These are phyloP conservation scores for Gossypium sturtianum DNA, from an alignment of 345 rosid species.

Conservation along the genomic window DNA sequence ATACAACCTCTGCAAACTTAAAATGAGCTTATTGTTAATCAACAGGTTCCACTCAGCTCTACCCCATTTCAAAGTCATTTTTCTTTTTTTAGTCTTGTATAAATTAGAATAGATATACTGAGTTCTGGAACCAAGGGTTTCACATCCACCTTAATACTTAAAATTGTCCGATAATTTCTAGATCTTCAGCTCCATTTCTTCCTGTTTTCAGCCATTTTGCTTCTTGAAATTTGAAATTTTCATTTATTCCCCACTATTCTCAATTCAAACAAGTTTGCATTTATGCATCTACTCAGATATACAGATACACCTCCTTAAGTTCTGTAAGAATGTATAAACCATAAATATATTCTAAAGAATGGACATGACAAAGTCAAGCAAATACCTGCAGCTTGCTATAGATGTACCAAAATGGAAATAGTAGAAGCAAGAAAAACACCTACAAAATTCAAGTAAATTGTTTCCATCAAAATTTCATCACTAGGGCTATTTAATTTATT, in stretches of 20 bases:
- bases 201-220: not conserved
- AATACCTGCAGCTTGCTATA: conserved; percentile 88
- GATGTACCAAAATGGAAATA: conserved; percentile 83
- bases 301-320: not conserved
- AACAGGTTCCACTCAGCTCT: not conserved
- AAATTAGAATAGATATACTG: not conserved
- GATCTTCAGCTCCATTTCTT: not conserved
- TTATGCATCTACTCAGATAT: not conserved
- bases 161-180: not conserved
- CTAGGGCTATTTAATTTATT: not conserved
- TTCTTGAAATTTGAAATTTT: not conserved
- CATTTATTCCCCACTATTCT: not conserved
- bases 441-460: conserved; percentile 25
- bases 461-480: conserved; percentile 3
- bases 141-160: not conserved
- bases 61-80: not conserved
- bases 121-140: not conserved
- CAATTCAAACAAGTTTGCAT: not conserved
- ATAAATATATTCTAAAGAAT: not conserved
- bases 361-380: conserved; percentile 9
- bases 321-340: not conserved
- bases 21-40: not conserved
- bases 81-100: not conserved
- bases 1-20: not conserved
- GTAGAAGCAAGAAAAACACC: conserved; percentile 74